Evolutionary conservation across 495 filamentous ascomycete species (phyloP), one percentile per base, ranked within the genome.

Genomic region (Tuber borchii): DNA sequence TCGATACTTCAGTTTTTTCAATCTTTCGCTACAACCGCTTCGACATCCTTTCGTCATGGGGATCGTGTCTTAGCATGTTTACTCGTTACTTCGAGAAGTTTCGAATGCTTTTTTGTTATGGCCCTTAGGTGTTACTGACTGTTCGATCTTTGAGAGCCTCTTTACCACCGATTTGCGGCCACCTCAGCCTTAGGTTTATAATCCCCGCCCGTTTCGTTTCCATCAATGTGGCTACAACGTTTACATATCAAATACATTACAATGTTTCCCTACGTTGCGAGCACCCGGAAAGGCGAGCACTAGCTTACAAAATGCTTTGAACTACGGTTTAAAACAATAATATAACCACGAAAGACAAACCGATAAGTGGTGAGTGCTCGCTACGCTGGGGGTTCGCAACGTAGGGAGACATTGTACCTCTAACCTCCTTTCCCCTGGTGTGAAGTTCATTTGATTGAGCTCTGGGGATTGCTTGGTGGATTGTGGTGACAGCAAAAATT

Each of bases 401-500:
- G n/a, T n/a, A n/a, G n/a, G n/a, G n/a, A n/a, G n/a, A n/a, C n/a
- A n/a, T n/a, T n/a, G n/a, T n/a, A n/a, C 56, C 26, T 65, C 56
- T 16, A 34, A 65, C 56, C 56, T n/a, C 51, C 26, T 26, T 65
- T 34, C 26, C 26, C 26, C 31, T 65, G 56, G 56, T 19, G 31
- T 65, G 56, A 65, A 34, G 56, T 65, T 65, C 31, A 17, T 65
- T 34, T 65, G 56, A 65, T 65, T 65, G 56, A 26, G 26, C 26
- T 65, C 26, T 34, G 56, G 12, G 17, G 16, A 12, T 34, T 65
- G 56, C 31, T 31, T 65, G 56, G 56, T 34, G 56, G 26, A 65
- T 65, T 65, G 56, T 65, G 56, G 10, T 65, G 31, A 65, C 56
- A 65, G 26, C 56, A 65, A 65, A 61, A 65, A 65, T 65, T 65